Percentiles rank a stretch among this genome's conserved stretches.
These are phyloP conservation scores for Przewalskia tangutica DNA, from an alignment of 257 asterid genomes.

Conservation along the genomic window DNA sequence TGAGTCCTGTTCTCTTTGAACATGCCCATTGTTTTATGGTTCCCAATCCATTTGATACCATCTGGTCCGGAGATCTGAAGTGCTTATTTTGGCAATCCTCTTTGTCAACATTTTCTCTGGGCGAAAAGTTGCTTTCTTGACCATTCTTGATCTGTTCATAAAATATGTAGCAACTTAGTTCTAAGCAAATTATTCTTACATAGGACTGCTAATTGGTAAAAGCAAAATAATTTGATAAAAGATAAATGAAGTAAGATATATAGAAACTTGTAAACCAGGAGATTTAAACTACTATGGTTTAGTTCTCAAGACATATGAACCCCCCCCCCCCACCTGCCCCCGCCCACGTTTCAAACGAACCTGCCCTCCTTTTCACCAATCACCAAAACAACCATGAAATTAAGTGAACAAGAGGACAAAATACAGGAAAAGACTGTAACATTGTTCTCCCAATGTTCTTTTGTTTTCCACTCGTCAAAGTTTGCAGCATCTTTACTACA, in stretches of 20 bases:
- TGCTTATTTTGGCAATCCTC: conserved; percentile 19
- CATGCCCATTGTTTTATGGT: conserved; percentile 53
- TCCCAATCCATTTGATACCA: conserved; percentile 32
- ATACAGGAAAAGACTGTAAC: neutral
- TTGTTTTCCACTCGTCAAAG: neutral
- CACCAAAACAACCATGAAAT: conserved; percentile 1
- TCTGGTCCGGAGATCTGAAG: conserved; percentile 22
- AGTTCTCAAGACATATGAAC: neutral
- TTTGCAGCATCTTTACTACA: neutral
- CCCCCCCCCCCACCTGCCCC: neutral
- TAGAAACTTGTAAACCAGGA: neutral
- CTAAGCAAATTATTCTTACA: neutral
- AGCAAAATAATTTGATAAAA: neutral
- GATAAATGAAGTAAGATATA: neutral
- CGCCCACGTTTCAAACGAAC: neutral
- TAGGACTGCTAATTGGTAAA: neutral
- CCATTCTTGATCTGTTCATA: conserved; percentile 31
- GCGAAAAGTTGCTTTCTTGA: conserved; percentile 16
- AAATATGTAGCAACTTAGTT: neutral
- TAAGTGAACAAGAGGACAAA: neutral
- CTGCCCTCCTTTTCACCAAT: neutral
- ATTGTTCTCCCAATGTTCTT: neutral
- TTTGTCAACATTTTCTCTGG: conserved; percentile 22
- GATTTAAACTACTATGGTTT: neutral
- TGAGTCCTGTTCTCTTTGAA: conserved; percentile 55